Evolutionary conservation across 2,329 filamentous ascomycete species (phyloP), one percentile per base, ranked within the genome.

Genomic region (Calonectria pteridis): DNA sequence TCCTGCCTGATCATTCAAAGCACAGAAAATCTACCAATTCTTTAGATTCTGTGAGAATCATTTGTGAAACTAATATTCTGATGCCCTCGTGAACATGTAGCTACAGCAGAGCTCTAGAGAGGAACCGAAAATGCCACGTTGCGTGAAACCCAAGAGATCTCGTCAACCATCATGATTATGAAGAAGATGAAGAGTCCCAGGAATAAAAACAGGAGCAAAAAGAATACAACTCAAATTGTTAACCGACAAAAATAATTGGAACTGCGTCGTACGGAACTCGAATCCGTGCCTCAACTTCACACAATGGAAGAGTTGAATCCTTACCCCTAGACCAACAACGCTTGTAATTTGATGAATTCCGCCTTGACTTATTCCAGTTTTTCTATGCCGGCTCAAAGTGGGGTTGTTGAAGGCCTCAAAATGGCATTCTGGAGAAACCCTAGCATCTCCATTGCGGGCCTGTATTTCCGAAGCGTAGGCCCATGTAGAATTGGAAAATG

Each of bases 301-400:
- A 26, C 40, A 49, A 64, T 64, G 59, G 59, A 64, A 64, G 59
- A 64, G 59, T 64, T 64, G 59, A 64, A 64, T 64, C 59, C 59
- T 64, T 33, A 64, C 59, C 59, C 37, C 59, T 64, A 64, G 59
- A 64, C 59, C 59, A 64, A 64, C 40, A 49, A 64, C 59, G 59
- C 59, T 16, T 62, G 16, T 33, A 14, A 18, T 49, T 49, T 26
- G 40, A 13, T n/a, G 59, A 64, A 29, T 26, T 5, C 9, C 13
- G 16, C 2, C 14, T 7, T 11, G 18, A 3, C 23, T 4, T 29
- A 43, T 46, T 31, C 13, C 16, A 63, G 23, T 3, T n/a, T n/a
- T 46, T 46, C 6, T 18, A 37, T 23, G 33, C 4, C 28, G n/a
- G 51, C 26, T 28, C 26, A 53, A 31, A 20, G 16, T 14, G 26